Percentiles rank a stretch among this genome's conserved stretches.
Conservation (phyloP, 768 basidiomycete genomes). For the Termitomyces bulborhizus region DNA sequence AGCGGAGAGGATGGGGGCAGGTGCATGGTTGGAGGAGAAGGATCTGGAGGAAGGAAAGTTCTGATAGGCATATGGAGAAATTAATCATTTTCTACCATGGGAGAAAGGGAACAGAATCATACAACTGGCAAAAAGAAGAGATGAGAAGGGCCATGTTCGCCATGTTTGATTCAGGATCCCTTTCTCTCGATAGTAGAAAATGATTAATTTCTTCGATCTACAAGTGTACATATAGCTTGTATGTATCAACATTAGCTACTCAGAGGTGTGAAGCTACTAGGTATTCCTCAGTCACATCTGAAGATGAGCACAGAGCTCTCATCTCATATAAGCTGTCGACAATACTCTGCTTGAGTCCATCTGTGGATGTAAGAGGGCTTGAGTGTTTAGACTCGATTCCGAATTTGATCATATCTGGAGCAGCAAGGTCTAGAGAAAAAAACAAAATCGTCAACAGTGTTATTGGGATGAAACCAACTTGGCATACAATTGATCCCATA, state of each 20-base stretch:
- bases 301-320: slow-evolving; percentile 42
- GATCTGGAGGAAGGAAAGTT: slow-evolving; percentile 34
- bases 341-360: slow-evolving; percentile 56
- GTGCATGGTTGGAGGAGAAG: slow-evolving; percentile 31
- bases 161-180: background rate
- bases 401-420: slow-evolving; percentile 76
- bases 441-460: background rate
- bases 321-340: slow-evolving; percentile 63
- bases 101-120: slow-evolving; percentile 5
- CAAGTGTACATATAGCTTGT: background rate
- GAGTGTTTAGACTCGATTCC: slow-evolving; percentile 89
- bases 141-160: too few species aligned
- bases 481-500: slow-evolving; percentile 91
- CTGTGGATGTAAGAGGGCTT: slow-evolving; percentile 63
- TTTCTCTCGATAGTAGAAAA: slow-evolving; percentile 8
- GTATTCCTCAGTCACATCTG: slow-evolving; percentile 16
- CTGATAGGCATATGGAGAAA: slow-evolving; percentile 2
- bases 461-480: background rate
- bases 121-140: background rate
- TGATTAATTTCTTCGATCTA: background rate
- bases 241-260: background rate
- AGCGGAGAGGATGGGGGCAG: slow-evolving; percentile 26
- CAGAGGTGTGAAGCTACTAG: slow-evolving; percentile 25
- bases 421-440: slow-evolving; percentile 62
- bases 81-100: slow-evolving; percentile 10